Evolutionary conservation across 139 green algal species (phyloP), one percentile per base, ranked within the genome.

Genomic region (Chlamydomonas eustigma): DNA sequence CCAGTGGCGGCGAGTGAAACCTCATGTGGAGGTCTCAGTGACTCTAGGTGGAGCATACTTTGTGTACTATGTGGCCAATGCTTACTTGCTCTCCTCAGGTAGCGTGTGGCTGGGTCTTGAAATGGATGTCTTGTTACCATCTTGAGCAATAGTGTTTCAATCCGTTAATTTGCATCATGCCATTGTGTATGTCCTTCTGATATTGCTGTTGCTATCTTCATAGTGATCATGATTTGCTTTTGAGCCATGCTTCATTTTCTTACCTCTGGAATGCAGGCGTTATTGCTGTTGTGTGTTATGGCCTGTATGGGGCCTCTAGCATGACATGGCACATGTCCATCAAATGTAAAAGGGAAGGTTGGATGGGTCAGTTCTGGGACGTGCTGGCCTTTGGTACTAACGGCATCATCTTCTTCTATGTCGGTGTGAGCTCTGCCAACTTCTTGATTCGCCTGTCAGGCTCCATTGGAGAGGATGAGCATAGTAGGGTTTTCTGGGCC

Each of bases 321-420:
- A 84, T 80, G 74, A 86, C 85, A 3, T 93, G 84, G 81, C 84
- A 88, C 66, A 88, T 95, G 38, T 74, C 66, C 12, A 44, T 84
- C 0, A 86, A 89, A 78, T 80, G 71, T 12, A 78, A 83, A 65
- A 1, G 78, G 36, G n/a, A 67, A 51, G 64, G 6, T 22, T 32
- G 24, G 12, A 81, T 81, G 76, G 3, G 28, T 5, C 68, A 64
- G n/a, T 86, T 86, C 81, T 86, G 78, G 82, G 78, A 84, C 37
- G 78, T 84, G 28, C 33, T 84, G 37, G 35, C 68, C 0, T 86
- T 83, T 31, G 51, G 51, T 22, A 82, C 80, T 52, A 89, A 89
- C 79, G 76, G 85, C 30, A 82, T 95, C 36, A 85, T 97, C n/a
- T 97, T 97, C 81, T 97, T 97, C 83, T 95, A 89, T 39, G 80